Evolutionary conservation across 2,329 filamentous ascomycete species (phyloP).

Genomic region (Penicillium digitatum): DNA sequence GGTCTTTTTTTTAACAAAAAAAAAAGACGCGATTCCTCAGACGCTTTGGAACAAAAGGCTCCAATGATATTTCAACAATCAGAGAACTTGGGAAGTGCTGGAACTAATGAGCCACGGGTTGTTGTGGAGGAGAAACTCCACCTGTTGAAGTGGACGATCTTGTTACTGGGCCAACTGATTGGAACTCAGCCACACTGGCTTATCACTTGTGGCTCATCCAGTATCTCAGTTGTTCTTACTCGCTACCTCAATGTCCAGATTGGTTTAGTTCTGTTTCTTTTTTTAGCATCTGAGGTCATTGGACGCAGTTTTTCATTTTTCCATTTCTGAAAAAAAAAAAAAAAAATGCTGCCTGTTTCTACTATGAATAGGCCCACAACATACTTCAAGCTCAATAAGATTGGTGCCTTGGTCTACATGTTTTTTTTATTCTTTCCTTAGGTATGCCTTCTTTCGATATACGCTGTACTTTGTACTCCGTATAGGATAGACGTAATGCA

Average conservation of each 20-base stretch:
- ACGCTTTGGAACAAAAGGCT: background rate
- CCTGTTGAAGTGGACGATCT: background rate
- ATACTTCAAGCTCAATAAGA: background rate
- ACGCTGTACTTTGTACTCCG: background rate
- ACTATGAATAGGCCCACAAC: background rate
- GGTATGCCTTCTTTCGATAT: background rate
- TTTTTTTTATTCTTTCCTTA: background rate
- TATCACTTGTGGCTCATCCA: constrained; percentile 2
- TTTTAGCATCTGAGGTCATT: constrained; percentile 5
- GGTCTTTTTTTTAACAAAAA: background rate
- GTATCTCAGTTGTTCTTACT: background rate
- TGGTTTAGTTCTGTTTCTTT: background rate
- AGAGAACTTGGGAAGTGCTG: background rate
- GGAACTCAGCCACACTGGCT: constrained; percentile 5
- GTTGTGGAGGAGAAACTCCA: background rate
- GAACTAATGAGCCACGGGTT: constrained; percentile 9
- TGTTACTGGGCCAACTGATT: constrained; percentile 11
- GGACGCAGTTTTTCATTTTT: background rate
- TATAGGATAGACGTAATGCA: background rate
- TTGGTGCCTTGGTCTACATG: background rate
- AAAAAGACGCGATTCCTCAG: background rate
- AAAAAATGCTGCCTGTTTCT: background rate
- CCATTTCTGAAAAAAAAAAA: background rate
- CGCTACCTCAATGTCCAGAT: no score
- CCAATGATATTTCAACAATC: constrained; percentile 4